phyloP scores from a whole-genome alignment of 257 asterid species.

The Solanum chiquidenum region DNA sequence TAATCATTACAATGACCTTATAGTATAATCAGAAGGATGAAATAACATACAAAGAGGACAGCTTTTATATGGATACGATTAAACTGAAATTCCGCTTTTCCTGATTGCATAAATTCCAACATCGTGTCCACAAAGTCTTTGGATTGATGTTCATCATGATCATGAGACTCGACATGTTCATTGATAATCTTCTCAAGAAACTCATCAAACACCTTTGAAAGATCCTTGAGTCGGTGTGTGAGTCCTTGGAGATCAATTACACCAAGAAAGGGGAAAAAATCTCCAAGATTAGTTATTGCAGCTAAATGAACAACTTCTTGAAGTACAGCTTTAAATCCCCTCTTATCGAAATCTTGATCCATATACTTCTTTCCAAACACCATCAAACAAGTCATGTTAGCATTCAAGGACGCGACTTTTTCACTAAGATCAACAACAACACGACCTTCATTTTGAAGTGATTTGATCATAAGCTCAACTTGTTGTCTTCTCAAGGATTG shows the following conservation, averaged over 20 bases:
- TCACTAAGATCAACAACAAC: neutral
- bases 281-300: neutral
- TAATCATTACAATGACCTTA: too few relatives aligned
- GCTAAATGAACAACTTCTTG: neutral
- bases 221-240: neutral
- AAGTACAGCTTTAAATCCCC: neutral
- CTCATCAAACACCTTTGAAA: neutral
- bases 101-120: neutral
- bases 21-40: neutral
- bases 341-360: neutral
- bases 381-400: neutral
- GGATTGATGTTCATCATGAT: neutral
- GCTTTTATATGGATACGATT: neutral
- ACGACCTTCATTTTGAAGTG: neutral
- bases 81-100: neutral
- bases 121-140: neutral
- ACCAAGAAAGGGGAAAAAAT: neutral
- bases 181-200: neutral
- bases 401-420: neutral
- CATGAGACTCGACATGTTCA: neutral
- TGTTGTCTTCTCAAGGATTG: neutral
- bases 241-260: neutral
- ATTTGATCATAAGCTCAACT: neutral
- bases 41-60: neutral
- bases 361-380: neutral